Evolutionary conservation across 1,284 basidiomycete species (phyloP).

Genomic region (Malassezia sp.): DNA sequence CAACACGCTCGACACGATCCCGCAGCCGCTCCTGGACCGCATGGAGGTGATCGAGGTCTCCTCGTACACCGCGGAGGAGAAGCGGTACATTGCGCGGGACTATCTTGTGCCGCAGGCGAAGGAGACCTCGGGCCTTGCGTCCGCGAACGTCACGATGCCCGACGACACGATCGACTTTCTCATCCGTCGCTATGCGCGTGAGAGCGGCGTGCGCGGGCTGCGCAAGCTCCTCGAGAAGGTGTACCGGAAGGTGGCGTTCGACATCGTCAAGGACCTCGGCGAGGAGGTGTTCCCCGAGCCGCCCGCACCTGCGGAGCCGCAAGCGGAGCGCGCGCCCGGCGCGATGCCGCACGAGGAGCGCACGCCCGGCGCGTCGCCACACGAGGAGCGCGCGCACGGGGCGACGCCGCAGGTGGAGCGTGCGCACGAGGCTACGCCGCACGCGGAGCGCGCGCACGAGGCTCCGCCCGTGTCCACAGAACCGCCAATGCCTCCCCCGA

Average conservation of each 20-base stretch:
- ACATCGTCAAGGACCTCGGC: constrained; percentile 80
- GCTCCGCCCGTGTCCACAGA: constrained; percentile 58
- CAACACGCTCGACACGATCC: constrained; percentile 72
- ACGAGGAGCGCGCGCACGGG: too few species aligned
- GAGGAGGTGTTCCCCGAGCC: constrained; percentile 73
- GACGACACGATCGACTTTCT: constrained; percentile 65
- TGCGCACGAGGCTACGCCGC: constrained; percentile 6
- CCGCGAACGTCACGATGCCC: constrained; percentile 38
- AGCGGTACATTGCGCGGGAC: constrained; percentile 76
- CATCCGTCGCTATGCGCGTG: constrained; percentile 92
- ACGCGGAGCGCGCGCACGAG: constrained; percentile 9
- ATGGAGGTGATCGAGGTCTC: constrained; percentile 80
- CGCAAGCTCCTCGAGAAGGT: constrained; percentile 57
- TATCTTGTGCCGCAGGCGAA: constrained; percentile 92
- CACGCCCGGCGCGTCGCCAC: not conserved
- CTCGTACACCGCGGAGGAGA: constrained; percentile 86
- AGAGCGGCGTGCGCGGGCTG: constrained; percentile 59
- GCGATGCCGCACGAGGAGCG: not conserved
- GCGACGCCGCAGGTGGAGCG: not conserved
- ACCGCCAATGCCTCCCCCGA: constrained; percentile 66
- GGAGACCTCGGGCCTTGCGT: constrained; percentile 66
- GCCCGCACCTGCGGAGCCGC: constrained; percentile 47
- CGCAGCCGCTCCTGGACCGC: constrained; percentile 84
- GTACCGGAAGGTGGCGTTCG: constrained; percentile 89
- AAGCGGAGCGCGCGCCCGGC: too few species aligned